phyloP scores from a whole-genome alignment of 106 monocot genomes.

The Platanthera guangdongensis region DNA sequence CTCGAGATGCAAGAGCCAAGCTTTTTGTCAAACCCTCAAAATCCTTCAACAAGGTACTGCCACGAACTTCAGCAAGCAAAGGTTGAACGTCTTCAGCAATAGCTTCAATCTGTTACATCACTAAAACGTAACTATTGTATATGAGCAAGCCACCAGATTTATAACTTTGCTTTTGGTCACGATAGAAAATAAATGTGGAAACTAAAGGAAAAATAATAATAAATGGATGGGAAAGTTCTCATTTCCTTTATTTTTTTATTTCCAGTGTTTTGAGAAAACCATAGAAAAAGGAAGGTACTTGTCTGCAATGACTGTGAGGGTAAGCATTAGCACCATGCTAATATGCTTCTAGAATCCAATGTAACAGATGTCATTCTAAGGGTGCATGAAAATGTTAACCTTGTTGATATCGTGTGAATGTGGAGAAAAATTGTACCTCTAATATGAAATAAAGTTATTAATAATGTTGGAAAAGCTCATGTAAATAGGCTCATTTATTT shows the following conservation, averaged over 20 bases:
- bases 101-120: conserved; percentile 60
- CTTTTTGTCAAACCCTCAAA: conserved; percentile 58
- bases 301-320: not conserved
- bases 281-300: not conserved
- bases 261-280: not conserved
- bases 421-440: too few species aligned
- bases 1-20: conserved; percentile 58
- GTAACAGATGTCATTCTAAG: too few species aligned
- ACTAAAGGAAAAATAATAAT: not conserved
- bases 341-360: not conserved
- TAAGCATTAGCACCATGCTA: not conserved
- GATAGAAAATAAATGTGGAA: not conserved
- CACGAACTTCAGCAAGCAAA: conserved; percentile 65
- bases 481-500: too few species aligned
- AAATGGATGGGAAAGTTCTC: not conserved
- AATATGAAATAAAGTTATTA: too few species aligned
- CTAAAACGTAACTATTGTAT: not conserved
- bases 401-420: too few species aligned
- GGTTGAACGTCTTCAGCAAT: conserved; percentile 77
- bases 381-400: too few species aligned
- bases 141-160: not conserved
- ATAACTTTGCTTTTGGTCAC: not conserved
- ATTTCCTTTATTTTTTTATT: not conserved
- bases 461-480: too few species aligned
- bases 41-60: conserved; percentile 53